Base-by-base conservation (phyloP, 768 basidiomycete genomes). In the Dioszegia hungarica region DNA sequence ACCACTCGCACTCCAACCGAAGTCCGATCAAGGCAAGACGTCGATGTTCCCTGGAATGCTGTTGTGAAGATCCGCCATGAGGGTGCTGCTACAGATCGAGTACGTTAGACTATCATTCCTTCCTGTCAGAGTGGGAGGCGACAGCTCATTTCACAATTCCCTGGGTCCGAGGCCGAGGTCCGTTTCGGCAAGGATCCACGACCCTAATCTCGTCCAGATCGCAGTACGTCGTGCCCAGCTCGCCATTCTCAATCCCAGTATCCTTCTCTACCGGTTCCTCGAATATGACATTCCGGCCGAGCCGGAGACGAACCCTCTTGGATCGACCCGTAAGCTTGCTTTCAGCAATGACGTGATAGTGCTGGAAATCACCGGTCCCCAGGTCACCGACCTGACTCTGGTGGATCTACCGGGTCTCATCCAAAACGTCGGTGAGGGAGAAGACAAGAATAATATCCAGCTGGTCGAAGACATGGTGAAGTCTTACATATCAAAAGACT, bases 351-450 rank as follows among this genome's bases (percentile, higher is more conserved):
- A 48, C 27, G 55, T 56, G 17, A 34, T 56, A n/a, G 55, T 56
- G 2, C 55, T 56, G 62, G 78, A 55, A 15, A 55, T 55, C 34
- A 27, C 41, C 10, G 54, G 54, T 3, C 82, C 82, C 0, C 19
- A 31, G 3, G 54, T 39, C 19, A 47, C 45, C 37, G 54, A 73
- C 39, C 56, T 75, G 5, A 66, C 68, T 2, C 67, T 75, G 29
- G 53, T 75, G 33, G 74, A 75, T 54, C 64, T 75, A 12, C 74
- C 74, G 9, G 83, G 83, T 0, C 75, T 87, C 12, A 84, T 87
- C 17, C 82, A 85, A 49, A 84, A 85, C 37, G 82, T 71, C 41
- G 52, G 54, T 3, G 53, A 79, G 28, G 74, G 76, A 0, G 57
- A 75, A 0, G 74, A 80, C 0, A 68, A 79, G 0, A 78, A 82